Percentiles rank a stretch among this genome's conserved stretches.
Evolutionary conservation across 306 rosid genomes (phyloP).

Genomic region (Ochetophila trinervis): DNA sequence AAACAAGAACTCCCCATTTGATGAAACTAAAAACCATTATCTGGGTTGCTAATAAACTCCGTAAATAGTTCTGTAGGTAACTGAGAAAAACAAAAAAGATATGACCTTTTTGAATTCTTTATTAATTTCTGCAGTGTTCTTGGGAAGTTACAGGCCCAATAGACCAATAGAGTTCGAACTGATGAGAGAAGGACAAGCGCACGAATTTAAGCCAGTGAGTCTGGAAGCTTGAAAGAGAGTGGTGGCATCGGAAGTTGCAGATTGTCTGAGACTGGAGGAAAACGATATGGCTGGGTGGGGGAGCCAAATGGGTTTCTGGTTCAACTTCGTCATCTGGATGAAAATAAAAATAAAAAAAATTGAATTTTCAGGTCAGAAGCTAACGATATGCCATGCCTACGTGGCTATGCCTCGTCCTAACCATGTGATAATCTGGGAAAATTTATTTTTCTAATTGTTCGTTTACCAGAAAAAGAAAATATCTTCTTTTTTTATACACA

Average conservation of each 20-base stretch:
- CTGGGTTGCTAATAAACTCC: constrained; percentile 22
- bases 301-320: not conserved
- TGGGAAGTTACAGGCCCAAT: constrained; percentile 8
- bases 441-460: not conserved
- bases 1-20: constrained; percentile 39
- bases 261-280: constrained; percentile 25
- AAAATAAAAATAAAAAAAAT: not conserved
- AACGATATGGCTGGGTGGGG: not conserved
- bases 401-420: constrained; percentile 29
- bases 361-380: constrained; percentile 26
- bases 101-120: not conserved
- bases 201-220: constrained; percentile 44
- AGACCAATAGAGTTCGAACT: constrained; percentile 17
- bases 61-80: constrained; percentile 18
- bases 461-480: not conserved
- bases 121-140: constrained; percentile 7
- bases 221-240: not conserved
- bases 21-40: constrained; percentile 38
- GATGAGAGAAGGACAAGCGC: constrained; percentile 45
- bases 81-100: constrained; percentile 10
- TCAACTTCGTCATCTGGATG: constrained; percentile 1
- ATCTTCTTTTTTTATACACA: no score
- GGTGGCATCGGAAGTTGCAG: not conserved
- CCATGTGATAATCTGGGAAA: constrained; percentile 4
- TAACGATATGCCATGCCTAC: constrained; percentile 29